Evolutionary conservation across 148 eudicot species (phyloP).

Genomic region (Suaeda aralocaspica): DNA sequence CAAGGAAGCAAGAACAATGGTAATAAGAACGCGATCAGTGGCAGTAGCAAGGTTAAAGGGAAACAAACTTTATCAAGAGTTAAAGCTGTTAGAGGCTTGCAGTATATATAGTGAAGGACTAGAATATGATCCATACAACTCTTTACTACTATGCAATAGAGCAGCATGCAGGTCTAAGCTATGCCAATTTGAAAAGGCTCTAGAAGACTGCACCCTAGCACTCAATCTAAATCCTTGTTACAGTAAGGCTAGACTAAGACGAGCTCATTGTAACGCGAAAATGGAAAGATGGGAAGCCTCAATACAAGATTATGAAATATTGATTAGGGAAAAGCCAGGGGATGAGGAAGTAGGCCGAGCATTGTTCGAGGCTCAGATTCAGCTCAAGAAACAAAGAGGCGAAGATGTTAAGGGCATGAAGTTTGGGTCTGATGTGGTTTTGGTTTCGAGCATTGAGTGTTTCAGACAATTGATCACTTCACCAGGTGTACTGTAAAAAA

Average conservation of each 20-base stretch:
- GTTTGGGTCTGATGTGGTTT: conserved; percentile 26
- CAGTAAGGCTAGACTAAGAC: conserved; percentile 60
- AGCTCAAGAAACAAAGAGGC: conserved; percentile 31
- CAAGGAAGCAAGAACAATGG: conserved; percentile 24
- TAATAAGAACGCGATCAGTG: conserved; percentile 36
- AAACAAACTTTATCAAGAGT: conserved; percentile 46
- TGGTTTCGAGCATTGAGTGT: conserved; percentile 22
- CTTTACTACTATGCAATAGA: conserved; percentile 59
- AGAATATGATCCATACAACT: conserved; percentile 50
- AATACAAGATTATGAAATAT: conserved; percentile 56
- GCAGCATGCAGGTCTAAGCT: conserved; percentile 63
- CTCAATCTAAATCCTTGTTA: conserved; percentile 55
- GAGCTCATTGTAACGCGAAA: conserved; percentile 61
- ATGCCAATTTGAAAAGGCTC: conserved; percentile 58
- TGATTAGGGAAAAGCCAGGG: conserved; percentile 47
- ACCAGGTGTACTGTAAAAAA: conserved; percentile 20
- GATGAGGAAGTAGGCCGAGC: conserved; percentile 50
- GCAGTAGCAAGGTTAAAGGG: conserved; percentile 49
- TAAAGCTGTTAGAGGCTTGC: conserved; percentile 46
- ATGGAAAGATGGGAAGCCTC: conserved; percentile 66
- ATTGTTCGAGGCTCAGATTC: conserved; percentile 33
- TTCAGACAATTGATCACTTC: conserved; percentile 30
- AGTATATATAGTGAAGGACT: conserved; percentile 52
- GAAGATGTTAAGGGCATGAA: conserved; percentile 25
- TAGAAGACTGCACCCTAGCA: conserved; percentile 63